Evolutionary conservation across 768 basidiomycete species (phyloP).

Genomic region (Pleurotus tuber-regium): DNA sequence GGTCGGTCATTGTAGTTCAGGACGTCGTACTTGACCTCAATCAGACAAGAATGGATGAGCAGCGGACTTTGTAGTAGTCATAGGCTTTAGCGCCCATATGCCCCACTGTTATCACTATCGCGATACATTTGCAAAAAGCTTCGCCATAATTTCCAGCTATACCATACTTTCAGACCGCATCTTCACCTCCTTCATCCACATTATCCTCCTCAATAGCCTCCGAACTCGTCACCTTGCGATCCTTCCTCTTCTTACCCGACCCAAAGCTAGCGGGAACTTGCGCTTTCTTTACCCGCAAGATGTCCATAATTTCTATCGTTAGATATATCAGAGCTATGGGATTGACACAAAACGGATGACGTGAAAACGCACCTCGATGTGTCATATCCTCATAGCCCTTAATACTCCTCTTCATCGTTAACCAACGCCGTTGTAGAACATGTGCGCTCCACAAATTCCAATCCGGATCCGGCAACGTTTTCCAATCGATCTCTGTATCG

Average conservation of each 20-base stretch:
- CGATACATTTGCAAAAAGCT: too few species aligned
- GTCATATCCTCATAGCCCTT: conserved; percentile 81
- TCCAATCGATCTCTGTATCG: conserved; percentile 87
- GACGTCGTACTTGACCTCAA: too few species aligned
- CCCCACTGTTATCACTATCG: too few species aligned
- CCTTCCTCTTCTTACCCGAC: conserved; percentile 33
- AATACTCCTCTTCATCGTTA: conserved; percentile 73
- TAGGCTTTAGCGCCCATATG: too few species aligned
- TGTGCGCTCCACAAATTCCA: conserved; percentile 90
- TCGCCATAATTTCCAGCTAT: too few species aligned
- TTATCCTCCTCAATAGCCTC: conserved; percentile 40
- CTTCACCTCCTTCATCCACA: too few species aligned
- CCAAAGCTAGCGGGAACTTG: conserved; percentile 40
- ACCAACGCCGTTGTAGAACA: conserved; percentile 74
- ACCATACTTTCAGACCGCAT: too few species aligned
- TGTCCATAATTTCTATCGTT: conserved; percentile 73
- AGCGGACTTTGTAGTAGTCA: too few species aligned
- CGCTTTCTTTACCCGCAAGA: conserved; percentile 71
- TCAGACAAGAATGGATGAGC: too few species aligned
- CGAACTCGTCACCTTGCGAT: conserved; percentile 53
- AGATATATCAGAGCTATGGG: conserved; percentile 11
- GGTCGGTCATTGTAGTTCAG: neutral
- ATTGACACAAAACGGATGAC: neutral
- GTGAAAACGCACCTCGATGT: conserved; percentile 54
- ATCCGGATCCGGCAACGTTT: conserved; percentile 63